Conservation (phyloP, 2,329 filamentous ascomycete species). For the Colletotrichum cuscutae region DNA sequence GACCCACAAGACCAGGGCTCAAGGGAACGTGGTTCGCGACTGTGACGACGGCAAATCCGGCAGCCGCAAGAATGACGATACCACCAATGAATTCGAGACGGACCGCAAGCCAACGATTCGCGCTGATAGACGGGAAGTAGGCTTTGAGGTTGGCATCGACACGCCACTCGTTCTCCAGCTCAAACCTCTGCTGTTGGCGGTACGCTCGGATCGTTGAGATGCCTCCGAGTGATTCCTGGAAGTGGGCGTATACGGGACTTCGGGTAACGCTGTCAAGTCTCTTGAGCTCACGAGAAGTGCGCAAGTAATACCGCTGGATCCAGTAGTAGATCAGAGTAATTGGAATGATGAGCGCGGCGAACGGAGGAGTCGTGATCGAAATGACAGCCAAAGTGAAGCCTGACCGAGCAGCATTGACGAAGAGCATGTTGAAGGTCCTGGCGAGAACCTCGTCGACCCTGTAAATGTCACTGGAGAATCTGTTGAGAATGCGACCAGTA, state of each 20-base stretch:
- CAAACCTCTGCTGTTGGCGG: slow-evolving; percentile 86
- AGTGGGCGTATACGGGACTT: slow-evolving; percentile 97
- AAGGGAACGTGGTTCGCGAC: slow-evolving; percentile 75
- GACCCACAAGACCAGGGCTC: slow-evolving; percentile 81
- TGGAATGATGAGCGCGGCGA: slow-evolving; percentile 83
- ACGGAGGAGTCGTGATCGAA: slow-evolving; percentile 81
- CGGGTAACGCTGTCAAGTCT: slow-evolving; percentile 93
- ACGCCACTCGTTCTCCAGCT: slow-evolving; percentile 95
- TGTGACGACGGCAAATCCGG: slow-evolving; percentile 83
- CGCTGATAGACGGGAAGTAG: slow-evolving; percentile 95
- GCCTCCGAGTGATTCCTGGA: slow-evolving; percentile 95
- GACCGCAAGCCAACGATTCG: slow-evolving; percentile 93
- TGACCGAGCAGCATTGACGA: slow-evolving; percentile 79
- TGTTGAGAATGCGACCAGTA: slow-evolving; percentile 93
- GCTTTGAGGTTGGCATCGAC: slow-evolving; percentile 94
- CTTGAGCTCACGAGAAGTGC: slow-evolving; percentile 96
- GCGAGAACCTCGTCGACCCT: slow-evolving; percentile 92
- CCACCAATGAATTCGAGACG: slow-evolving; percentile 96
- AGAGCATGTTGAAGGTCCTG: slow-evolving; percentile 97
- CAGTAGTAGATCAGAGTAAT: slow-evolving; percentile 85
- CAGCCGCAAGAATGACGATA: slow-evolving; percentile 89
- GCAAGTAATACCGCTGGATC: slow-evolving; percentile 96
- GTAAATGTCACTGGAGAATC: slow-evolving; percentile 89
- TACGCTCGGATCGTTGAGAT: slow-evolving; percentile 97
- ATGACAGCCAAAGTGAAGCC: slow-evolving; percentile 90